Evolutionary conservation across 2,329 filamentous ascomycete genomes (phyloP).

Genomic region (Microdochium bolleyi): DNA sequence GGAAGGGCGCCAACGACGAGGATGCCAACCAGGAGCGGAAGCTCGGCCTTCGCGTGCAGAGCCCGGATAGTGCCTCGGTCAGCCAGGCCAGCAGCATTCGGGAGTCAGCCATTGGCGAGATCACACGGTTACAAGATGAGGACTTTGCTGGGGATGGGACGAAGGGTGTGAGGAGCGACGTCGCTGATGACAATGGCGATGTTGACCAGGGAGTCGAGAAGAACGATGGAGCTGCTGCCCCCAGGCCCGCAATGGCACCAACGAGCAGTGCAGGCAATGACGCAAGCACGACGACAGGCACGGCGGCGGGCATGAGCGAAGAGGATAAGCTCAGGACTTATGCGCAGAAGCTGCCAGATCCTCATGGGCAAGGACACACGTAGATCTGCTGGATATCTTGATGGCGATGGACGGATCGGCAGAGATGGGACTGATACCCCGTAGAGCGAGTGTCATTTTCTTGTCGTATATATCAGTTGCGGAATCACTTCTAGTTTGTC

Average conservation of each 20-base stretch:
- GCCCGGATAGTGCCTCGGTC: slow-evolving; percentile 55
- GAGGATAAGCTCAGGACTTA: slow-evolving; percentile 15
- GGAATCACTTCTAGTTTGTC: no score
- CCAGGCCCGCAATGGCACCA: neutral
- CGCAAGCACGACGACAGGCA: no score
- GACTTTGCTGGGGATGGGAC: slow-evolving; percentile 14
- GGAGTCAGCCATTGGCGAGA: slow-evolving; percentile 19
- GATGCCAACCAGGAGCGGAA: slow-evolving; percentile 48
- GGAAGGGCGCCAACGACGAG: slow-evolving; percentile 52
- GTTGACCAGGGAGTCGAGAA: neutral
- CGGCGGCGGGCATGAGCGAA: slow-evolving; percentile 1
- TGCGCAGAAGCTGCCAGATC: slow-evolving; percentile 17
- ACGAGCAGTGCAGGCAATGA: neutral
- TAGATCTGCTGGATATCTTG: no score
- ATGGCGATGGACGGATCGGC: no score
- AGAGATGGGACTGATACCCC: no score
- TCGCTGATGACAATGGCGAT: neutral
- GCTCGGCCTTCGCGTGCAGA: slow-evolving; percentile 60
- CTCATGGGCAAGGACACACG: slow-evolving; percentile 10
- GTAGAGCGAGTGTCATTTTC: no score
- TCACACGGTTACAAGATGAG: slow-evolving; percentile 6
- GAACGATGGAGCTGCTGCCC: no score
- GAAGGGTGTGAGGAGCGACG: slow-evolving; percentile 9
- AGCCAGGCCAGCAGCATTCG: slow-evolving; percentile 66
- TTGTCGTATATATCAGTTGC: no score